phyloP scores from a whole-genome alignment of 1,139 yeast species.

The Pichia sp. region DNA sequence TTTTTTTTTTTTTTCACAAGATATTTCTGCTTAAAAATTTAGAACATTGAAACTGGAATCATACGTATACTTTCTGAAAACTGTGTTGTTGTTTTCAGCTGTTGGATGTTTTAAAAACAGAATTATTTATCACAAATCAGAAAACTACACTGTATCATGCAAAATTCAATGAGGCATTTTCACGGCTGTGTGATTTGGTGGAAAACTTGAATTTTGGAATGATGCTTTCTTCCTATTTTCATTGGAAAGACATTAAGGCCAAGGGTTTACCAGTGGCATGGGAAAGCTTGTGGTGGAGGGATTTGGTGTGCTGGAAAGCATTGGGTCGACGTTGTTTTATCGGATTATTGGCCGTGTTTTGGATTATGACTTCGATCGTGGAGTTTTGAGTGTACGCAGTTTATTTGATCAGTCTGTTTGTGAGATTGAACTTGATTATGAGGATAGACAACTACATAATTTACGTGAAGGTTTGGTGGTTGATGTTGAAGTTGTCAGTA shows the following conservation, averaged over 20 bases:
- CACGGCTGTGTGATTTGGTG: no score
- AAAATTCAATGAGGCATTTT: no score
- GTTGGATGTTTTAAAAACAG: no score
- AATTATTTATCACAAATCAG: no score
- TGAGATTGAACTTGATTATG: constrained; percentile 7
- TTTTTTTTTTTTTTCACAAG: no score
- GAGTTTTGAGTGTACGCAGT: constrained; percentile 14
- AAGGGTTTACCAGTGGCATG: constrained; percentile 15
- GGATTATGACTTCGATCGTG: constrained; percentile 22
- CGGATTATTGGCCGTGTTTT: constrained; percentile 29
- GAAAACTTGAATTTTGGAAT: no score
- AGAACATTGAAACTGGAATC: no score
- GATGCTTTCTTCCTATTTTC: no score
- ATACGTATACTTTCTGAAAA: no score
- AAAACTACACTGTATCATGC: no score
- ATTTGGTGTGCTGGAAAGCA: constrained; percentile 1
- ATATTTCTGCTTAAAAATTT: no score
- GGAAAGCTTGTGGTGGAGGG: constrained; percentile 21
- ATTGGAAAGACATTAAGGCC: background rate
- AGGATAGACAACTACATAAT: background rate
- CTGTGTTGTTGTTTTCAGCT: no score
- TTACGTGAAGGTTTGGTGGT: constrained; percentile 8
- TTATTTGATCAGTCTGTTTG: constrained; percentile 10
- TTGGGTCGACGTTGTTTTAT: constrained; percentile 3
- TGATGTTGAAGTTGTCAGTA: constrained; percentile 3